phyloP scores from a whole-genome alignment of 768 basidiomycete species.

The Lactarius sanguifluus region DNA sequence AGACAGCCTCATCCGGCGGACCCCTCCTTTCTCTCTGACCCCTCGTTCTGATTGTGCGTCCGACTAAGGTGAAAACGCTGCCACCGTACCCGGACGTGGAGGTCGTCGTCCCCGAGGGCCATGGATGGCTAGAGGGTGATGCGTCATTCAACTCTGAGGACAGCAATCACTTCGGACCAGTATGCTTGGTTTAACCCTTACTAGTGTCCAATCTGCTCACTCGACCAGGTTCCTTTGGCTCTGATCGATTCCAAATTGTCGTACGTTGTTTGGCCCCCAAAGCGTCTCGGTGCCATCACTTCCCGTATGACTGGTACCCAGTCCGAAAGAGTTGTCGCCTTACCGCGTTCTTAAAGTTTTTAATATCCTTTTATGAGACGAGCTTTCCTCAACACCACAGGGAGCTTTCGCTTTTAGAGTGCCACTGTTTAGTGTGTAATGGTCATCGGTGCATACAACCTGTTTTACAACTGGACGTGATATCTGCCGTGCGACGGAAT shows the following conservation, averaged over 20 bases:
- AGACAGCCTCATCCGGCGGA: neutral
- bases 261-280: slow-evolving; percentile 20
- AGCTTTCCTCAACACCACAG: neutral
- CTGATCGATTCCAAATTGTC: slow-evolving; percentile 21
- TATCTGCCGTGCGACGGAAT: neutral
- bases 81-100: slow-evolving; percentile 28
- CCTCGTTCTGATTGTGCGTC: neutral
- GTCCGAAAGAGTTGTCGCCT: slow-evolving; percentile 13
- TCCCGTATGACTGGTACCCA: slow-evolving; percentile 9
- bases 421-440: neutral
- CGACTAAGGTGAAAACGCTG: slow-evolving; percentile 29
- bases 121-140: slow-evolving; percentile 30
- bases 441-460: neutral
- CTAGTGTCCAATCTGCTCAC: neutral
- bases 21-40: neutral
- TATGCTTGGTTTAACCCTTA: neutral
- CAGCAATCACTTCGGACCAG: slow-evolving; percentile 30
- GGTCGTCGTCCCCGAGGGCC: slow-evolving; percentile 21
- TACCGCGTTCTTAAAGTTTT: neutral
- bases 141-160: slow-evolving; percentile 30
- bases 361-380: neutral
- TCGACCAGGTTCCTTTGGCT: slow-evolving; percentile 23
- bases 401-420: neutral
- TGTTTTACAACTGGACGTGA: neutral
- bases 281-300: slow-evolving; percentile 7